These are phyloP conservation scores for Botrytis byssoidea DNA, from an alignment of 2,329 filamentous ascomycete genomes.

Conservation along the genomic window DNA sequence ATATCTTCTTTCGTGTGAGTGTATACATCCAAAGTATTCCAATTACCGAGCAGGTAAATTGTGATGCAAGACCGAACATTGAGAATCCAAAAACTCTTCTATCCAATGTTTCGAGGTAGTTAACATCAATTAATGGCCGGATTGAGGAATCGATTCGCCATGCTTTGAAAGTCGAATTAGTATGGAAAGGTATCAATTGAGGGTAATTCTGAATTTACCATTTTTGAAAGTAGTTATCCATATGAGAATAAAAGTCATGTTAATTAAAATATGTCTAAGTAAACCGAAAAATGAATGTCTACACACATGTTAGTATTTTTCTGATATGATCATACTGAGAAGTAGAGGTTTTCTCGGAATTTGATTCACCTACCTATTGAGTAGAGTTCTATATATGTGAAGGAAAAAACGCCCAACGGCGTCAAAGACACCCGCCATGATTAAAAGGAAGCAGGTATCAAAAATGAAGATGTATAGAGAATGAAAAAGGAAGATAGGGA, in stretches of 20 bases:
- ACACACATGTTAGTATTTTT: constrained; percentile 2
- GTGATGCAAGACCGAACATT: constrained; percentile 28
- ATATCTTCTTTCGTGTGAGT: constrained; percentile 33
- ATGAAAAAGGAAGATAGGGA: neutral
- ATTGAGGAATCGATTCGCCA: constrained; percentile 35
- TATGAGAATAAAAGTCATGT: constrained; percentile 35
- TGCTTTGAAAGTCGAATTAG: constrained; percentile 22
- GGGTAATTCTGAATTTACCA: constrained; percentile 24
- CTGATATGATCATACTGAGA: neutral
- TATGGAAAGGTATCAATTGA: neutral
- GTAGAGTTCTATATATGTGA: constrained; percentile 33
- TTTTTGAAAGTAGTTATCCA: constrained; percentile 39
- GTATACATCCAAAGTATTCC: constrained; percentile 36
- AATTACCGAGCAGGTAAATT: constrained; percentile 27
- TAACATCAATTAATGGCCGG: constrained; percentile 32
- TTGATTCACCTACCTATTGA: constrained; percentile 30
- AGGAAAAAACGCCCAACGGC: constrained; percentile 30
- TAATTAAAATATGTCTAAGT: constrained; percentile 34
- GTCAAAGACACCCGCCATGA: constrained; percentile 24
- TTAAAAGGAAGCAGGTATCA: constrained; percentile 6
- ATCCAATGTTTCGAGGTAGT: constrained; percentile 33
- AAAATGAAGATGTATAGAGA: neutral
- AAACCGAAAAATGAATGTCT: constrained; percentile 36
- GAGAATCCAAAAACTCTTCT: constrained; percentile 32
- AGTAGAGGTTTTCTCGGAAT: neutral